Evolutionary conservation across 2,329 filamentous ascomycete species (phyloP).

Genomic region (Fusarium chaquense): DNA sequence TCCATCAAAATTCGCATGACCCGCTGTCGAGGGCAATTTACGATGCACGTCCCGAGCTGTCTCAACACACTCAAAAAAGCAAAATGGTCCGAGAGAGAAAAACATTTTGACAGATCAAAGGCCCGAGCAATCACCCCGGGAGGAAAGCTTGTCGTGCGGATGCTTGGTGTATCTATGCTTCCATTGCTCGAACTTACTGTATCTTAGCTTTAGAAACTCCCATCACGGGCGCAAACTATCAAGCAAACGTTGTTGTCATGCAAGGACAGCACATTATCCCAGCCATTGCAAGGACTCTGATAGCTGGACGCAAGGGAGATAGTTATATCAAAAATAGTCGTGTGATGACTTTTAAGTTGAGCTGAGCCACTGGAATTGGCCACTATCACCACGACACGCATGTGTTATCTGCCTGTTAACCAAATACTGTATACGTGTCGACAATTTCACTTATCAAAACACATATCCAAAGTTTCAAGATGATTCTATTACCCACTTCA

Average conservation of each 20-base stretch:
- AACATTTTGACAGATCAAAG: neutral
- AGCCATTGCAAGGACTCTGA: neutral
- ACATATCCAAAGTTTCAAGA: neutral
- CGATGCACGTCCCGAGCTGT: conserved; percentile 7
- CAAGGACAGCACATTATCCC: neutral
- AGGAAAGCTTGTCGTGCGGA: neutral
- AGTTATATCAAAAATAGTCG: neutral
- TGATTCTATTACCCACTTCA: too few relatives aligned
- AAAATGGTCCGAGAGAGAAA: conserved; percentile 7
- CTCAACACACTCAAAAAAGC: conserved; percentile 1
- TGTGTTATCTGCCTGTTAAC: neutral
- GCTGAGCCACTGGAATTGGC: neutral
- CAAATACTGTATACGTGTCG: neutral
- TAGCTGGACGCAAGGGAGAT: conserved; percentile 25
- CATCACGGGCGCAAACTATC: neutral
- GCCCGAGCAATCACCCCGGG: neutral
- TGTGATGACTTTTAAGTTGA: conserved; percentile 2
- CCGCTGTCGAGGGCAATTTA: neutral
- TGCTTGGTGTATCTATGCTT: neutral
- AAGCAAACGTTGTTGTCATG: neutral
- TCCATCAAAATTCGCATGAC: neutral
- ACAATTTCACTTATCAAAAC: neutral
- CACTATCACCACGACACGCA: neutral
- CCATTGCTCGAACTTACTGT: neutral
- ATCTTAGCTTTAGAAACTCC: neutral